Evolutionary conservation across 805 yeast species (phyloP), one percentile per base, ranked within the genome.

Genomic region (Blastobotrys parvus): DNA sequence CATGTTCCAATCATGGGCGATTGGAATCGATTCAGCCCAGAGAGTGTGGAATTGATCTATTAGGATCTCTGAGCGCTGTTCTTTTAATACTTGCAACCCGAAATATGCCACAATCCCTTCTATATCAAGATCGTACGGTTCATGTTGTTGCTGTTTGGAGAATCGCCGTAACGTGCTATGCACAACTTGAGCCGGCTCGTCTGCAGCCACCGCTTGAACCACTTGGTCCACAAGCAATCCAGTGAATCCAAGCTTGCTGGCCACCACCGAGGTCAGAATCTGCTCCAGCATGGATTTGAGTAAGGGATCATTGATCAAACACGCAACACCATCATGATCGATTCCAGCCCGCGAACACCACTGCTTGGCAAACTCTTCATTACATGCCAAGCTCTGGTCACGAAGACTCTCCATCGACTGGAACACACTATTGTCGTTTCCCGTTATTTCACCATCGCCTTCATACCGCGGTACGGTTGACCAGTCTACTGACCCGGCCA

Each of bases 271-370:
- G 1, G 58, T 45, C n/a, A 61, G 45, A 13, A 62, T 22, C 18
- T 55, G 52, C 18, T 51, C 51, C 7, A 62, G 35, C 3, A 61
- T 39, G 4, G 45, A 42, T 38, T 50, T 45, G 15, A 59, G 54
- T 5, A 56, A 44, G 10, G 44, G 50, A 3, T 44, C 30, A 41
- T 53, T 44, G 3, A 74, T 42, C 2, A 68, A 44, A 40, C 69
- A 61, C 0, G 74, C 67, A 11, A 44, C 48, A 1, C 73, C 80
- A 37, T 72, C 66, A 2, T 78, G 50, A 25, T 70, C 73, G 23
- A 78, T 69, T 0, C 92, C 92, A 15, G 77, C 73, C 2, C 67
- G 40, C 2, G 58, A 58, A 44, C 67, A 59, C 86, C 89, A 83
- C 29, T 61, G 60, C 2, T 44, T 35, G 8, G 60, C 61, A 53